Evolutionary conservation across 106 monocot genomes (phyloP), one percentile per base, ranked within the genome.

Genomic region (Dendrobium catenatum): DNA sequence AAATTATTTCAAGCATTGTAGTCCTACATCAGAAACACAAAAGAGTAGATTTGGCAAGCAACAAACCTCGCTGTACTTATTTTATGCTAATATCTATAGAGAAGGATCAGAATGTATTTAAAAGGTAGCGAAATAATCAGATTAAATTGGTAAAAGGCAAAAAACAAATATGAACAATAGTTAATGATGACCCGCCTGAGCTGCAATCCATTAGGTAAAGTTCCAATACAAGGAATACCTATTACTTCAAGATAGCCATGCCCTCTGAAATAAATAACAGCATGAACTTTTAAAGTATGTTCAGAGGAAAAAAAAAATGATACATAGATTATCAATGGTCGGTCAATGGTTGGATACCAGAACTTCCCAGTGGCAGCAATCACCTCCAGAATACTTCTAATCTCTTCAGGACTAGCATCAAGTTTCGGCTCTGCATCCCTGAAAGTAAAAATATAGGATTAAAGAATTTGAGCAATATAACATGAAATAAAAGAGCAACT

Each of bases 361-460:
- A 93, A 96, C 78, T 96, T 96, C 33, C 96, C 96, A 27, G 96
- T 91, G 51, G 87, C 82, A 80, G 96, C 93, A 85, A 96, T 93
- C 41, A 93, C 83, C 83, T 90, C 88, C 73, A 96, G 86, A 73
- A 96, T 90, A 22, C 72, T 70, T 85, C 42, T 92, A 67, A 87
- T 80, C 86, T 94, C 92, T 77, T 87, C 89, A 47, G 80, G 77
- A 72, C 80, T 84, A 59, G 87, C 72, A 43, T 90, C 79, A 82
- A 67, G 66, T 78, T 89, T 89, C 72, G 80, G 49, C 79, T 89
- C 93, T 7, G 54, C 72, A 37, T 87, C 77, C 78, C 90, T 89
- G n/a, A 77, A 48, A 24, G 54, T 41, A 78, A 40, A 11, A 37
- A 24, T 55, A 78, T 22, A 18, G 22, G 6, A 55, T 6, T 74